phyloP scores from a whole-genome alignment of 2,329 filamentous ascomycete species.

The Endocalyx cinctus region DNA sequence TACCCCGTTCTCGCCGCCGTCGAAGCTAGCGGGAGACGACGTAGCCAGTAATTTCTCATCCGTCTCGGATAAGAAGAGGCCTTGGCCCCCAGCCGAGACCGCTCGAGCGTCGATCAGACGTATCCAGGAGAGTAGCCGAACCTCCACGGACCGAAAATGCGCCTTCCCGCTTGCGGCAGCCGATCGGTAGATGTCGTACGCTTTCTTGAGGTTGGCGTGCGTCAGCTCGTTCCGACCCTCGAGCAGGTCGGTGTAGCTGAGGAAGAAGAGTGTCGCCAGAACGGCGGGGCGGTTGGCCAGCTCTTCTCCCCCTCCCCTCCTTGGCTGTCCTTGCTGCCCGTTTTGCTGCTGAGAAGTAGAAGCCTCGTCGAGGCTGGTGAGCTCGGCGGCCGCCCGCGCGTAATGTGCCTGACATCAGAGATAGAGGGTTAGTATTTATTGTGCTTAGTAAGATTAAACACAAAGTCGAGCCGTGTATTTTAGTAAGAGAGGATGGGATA shows the following conservation, averaged over 20 bases:
- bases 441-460: too few relatives aligned
- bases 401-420: slow-evolving; percentile 34
- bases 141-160: slow-evolving; percentile 35
- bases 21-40: slow-evolving; percentile 37
- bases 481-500: too few relatives aligned
- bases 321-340: slow-evolving; percentile 23
- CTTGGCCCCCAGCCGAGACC: slow-evolving; percentile 52
- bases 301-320: slow-evolving; percentile 3
- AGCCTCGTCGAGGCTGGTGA: slow-evolving; percentile 18
- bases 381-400: slow-evolving; percentile 30
- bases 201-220: slow-evolving; percentile 44
- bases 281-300: slow-evolving; percentile 23
- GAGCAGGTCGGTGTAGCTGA: slow-evolving; percentile 49
- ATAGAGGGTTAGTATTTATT: too few relatives aligned
- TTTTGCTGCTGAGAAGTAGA: too few relatives aligned
- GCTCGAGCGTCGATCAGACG: slow-evolving; percentile 51
- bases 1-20: slow-evolving; percentile 21
- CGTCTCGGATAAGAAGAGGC: slow-evolving; percentile 45
- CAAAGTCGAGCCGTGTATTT: too few relatives aligned
- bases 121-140: slow-evolving; percentile 49
- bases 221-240: slow-evolving; percentile 39
- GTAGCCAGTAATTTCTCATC: slow-evolving; percentile 42
- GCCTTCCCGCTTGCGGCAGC: slow-evolving; percentile 33
- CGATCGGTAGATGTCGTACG: slow-evolving; percentile 42
- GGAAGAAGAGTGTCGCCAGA: slow-evolving; percentile 47